A percentile compares a stretch with the other conserved stretches of the same genome.
These are phyloP conservation scores for Schwanniomyces sp. DNA, from an alignment of 805 yeast genomes.

Conservation along the genomic window DNA sequence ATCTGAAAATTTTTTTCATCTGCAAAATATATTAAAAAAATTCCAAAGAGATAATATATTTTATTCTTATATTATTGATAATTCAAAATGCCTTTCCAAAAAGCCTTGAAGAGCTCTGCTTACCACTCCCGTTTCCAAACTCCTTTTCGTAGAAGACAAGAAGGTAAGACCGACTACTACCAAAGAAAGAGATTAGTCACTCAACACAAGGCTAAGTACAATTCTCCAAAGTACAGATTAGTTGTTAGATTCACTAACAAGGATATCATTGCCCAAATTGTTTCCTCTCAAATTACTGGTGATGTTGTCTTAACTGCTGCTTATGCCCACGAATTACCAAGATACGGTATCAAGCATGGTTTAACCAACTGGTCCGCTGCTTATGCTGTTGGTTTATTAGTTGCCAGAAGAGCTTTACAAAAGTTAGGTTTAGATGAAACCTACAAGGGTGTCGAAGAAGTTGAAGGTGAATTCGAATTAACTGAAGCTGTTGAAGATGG, in stretches of 20 bases:
- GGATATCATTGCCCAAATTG: slow-evolving; percentile 97
- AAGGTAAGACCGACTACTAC: slow-evolving; percentile 99
- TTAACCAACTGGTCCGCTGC: slow-evolving; percentile 99
- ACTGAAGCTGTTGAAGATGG: slow-evolving; percentile 99
- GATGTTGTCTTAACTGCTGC: slow-evolving; percentile 96
- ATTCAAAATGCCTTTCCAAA: slow-evolving; percentile 70
- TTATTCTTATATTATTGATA: neutral
- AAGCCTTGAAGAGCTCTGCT: slow-evolving; percentile 76
- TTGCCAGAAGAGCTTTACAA: slow-evolving; percentile 98
- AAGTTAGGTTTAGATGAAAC: slow-evolving; percentile 98
- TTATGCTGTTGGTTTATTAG: slow-evolving; percentile 96
- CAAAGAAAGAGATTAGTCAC: slow-evolving; percentile 99
- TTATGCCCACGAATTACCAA: slow-evolving; percentile 98
- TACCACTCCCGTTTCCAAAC: slow-evolving; percentile 99
- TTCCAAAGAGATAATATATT: too few species aligned
- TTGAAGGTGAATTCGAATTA: slow-evolving; percentile 97
- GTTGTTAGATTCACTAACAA: slow-evolving; percentile 99
- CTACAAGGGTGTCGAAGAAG: slow-evolving; percentile 98
- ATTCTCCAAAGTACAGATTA: slow-evolving; percentile 98
- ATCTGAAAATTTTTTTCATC: neutral
- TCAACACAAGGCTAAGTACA: slow-evolving; percentile 99
- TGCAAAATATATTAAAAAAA: neutral
- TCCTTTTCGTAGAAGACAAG: slow-evolving; percentile 99
- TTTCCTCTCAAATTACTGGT: slow-evolving; percentile 96
- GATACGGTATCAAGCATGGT: slow-evolving; percentile 97